Evolutionary conservation across 2,329 filamentous ascomycete species (phyloP), one percentile per base, ranked within the genome.

Genomic region (Ophiocordyceps unilateralis): DNA sequence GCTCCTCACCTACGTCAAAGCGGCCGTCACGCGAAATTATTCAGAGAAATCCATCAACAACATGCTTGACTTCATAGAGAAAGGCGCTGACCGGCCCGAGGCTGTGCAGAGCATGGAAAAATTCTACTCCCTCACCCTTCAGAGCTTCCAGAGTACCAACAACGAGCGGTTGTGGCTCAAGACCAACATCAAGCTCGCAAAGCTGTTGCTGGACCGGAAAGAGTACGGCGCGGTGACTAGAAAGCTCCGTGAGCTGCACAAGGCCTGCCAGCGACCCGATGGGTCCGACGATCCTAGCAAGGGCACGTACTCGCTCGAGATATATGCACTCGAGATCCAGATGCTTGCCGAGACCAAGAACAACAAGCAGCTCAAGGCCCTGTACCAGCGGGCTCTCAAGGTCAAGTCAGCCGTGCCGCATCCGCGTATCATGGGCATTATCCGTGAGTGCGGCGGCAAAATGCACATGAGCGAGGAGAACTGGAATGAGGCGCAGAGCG

Each of bases 391-490:
- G 47, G 91, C 91, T 5, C 73, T 98, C 41, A 83, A 83, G 50
- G 89, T 98, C 43, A 81, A 86, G 48, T 96, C 91, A n/a, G 91
- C 91, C 0, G 91, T 98, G 12, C 89, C 91, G 34, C 91, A 98
- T 64, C 91, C 91, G 46, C 93, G 94, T 65, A 94, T 98, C 59
- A 95, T 96, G 86, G 91, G 91, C 42, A 89, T 98, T 59, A 98
- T 98, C 57, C 82, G 89, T 43, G 91, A 98, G 66, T 98, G 91
- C 59, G 91, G 91, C 55, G 91, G 91, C 53, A 98, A 98, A 70
- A 98, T 98, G 91, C 88, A 96, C 67, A 96, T 98, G 91, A 91
- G 84, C 60, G 91, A 98, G 69, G 91, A 96, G 66, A 96, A 96
- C 60, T 98, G 91, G 91, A 86, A 91, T 59, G 85, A 88, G 55